phyloP scores from a whole-genome alignment of 306 rosid genomes.

The Hippophae rhamnoides region DNA sequence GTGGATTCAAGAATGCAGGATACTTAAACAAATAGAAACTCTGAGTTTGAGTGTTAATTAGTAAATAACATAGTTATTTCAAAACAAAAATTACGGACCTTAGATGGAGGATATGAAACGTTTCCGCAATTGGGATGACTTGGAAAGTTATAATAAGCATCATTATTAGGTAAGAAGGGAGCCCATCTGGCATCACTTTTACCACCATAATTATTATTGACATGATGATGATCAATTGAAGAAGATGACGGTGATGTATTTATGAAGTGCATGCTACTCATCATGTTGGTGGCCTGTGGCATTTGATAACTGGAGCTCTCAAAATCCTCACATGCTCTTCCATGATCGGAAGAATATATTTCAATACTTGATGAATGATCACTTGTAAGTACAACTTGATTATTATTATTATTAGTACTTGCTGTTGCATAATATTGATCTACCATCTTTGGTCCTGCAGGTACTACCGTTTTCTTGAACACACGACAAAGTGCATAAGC shows the following conservation, averaged over 20 bases:
- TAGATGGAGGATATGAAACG: slow-evolving; percentile 62
- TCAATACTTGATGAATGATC: slow-evolving; percentile 65
- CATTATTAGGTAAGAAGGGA: slow-evolving; percentile 34
- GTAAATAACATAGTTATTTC: neutral
- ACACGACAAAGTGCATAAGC: slow-evolving; percentile 87
- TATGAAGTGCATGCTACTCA: slow-evolving; percentile 12
- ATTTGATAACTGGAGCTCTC: slow-evolving; percentile 48
- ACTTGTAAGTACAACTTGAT: slow-evolving; percentile 24
- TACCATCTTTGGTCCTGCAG: slow-evolving; percentile 42
- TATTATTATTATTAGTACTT: slow-evolving; percentile 14
- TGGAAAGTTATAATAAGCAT: slow-evolving; percentile 19
- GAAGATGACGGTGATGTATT: slow-evolving; percentile 5
- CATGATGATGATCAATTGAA: slow-evolving; percentile 12
- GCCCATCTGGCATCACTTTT: slow-evolving; percentile 41
- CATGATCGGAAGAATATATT: slow-evolving; percentile 38
- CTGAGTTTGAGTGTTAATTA: too few species aligned
- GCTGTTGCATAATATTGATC: slow-evolving; percentile 42
- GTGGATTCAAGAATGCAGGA: too few species aligned
- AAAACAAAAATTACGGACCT: slow-evolving; percentile 29
- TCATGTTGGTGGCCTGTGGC: slow-evolving; percentile 19
- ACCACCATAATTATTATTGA: slow-evolving; percentile 25
- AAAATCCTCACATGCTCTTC: slow-evolving; percentile 50
- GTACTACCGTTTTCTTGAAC: slow-evolving; percentile 52
- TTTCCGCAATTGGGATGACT: slow-evolving; percentile 37
- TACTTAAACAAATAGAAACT: too few species aligned